These are phyloP conservation scores for Beauveria medogensis DNA, from an alignment of 2,329 filamentous ascomycete genomes.

Conservation along the genomic window DNA sequence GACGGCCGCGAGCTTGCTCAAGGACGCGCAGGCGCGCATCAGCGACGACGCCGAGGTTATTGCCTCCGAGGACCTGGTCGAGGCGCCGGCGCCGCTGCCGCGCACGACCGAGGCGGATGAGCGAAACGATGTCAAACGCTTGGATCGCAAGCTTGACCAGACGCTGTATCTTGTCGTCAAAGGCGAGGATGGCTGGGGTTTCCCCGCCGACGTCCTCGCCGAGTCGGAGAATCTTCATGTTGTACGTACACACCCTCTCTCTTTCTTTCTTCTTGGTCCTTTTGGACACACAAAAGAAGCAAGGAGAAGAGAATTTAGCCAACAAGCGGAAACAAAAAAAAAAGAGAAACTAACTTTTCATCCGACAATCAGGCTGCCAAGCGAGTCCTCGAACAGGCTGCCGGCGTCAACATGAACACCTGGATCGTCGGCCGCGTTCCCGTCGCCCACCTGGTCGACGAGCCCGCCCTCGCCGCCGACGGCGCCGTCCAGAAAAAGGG, in stretches of 20 bases:
- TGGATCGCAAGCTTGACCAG: slow-evolving; percentile 71
- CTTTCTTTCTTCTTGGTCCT: background rate
- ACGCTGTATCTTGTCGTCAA: slow-evolving; percentile 86
- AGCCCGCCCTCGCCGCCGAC: slow-evolving; percentile 39
- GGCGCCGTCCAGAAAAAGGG: slow-evolving; percentile 42
- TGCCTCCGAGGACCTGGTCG: slow-evolving; percentile 49
- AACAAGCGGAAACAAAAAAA: background rate
- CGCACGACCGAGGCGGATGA: slow-evolving; percentile 72
- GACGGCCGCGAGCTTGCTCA: slow-evolving; percentile 60
- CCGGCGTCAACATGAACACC: slow-evolving; percentile 94
- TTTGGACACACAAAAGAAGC: background rate
- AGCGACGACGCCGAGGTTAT: slow-evolving; percentile 54
- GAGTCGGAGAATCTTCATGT: slow-evolving; percentile 71
- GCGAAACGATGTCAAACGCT: slow-evolving; percentile 62
- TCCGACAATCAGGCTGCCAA: slow-evolving; percentile 64
- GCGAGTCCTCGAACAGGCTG: slow-evolving; percentile 66
- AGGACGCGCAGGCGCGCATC: slow-evolving; percentile 62
- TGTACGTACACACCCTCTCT: slow-evolving; percentile 44
- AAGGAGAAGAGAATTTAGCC: background rate
- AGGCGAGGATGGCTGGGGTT: slow-evolving; percentile 68
- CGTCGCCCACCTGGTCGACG: slow-evolving; percentile 65
- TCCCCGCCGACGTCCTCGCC: slow-evolving; percentile 64
- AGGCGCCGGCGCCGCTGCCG: slow-evolving; percentile 61
- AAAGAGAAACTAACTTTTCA: background rate
- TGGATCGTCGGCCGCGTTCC: slow-evolving; percentile 93